A percentile compares a stretch with the other conserved stretches of the same genome.
Conservation (phyloP, 2,329 filamentous ascomycete genomes). For the Botrytis aclada region DNA sequence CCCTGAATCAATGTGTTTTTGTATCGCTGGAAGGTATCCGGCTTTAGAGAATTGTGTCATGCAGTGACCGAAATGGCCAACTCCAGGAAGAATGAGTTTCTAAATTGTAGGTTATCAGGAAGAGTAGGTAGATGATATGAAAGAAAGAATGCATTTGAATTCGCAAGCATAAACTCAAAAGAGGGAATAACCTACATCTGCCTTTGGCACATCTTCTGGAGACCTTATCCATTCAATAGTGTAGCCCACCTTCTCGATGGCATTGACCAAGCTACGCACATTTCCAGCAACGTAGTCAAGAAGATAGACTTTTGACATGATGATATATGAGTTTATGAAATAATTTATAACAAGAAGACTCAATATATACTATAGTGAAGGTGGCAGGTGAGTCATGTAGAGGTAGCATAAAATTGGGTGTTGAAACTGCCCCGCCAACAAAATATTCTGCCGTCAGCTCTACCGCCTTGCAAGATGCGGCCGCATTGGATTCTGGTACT, state of each 20-base stretch:
- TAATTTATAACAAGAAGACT: not conserved
- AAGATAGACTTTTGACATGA: slow-evolving; percentile 76
- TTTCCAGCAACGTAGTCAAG: slow-evolving; percentile 94
- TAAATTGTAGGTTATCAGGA: slow-evolving; percentile 39
- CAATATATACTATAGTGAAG: slow-evolving; percentile 1
- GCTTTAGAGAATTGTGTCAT: slow-evolving; percentile 77
- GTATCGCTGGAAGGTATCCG: slow-evolving; percentile 80
- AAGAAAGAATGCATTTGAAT: not conserved
- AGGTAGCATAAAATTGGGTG: not conserved
- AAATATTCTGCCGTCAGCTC: not conserved
- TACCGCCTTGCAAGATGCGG: not conserved
- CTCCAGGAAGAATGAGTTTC: slow-evolving; percentile 93
- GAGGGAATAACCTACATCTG: slow-evolving; percentile 61
- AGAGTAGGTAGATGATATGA: not conserved
- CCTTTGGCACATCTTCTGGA: slow-evolving; percentile 78
- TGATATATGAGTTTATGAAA: not conserved
- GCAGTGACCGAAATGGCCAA: slow-evolving; percentile 97
- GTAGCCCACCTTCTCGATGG: slow-evolving; percentile 93
- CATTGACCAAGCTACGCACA: slow-evolving; percentile 92
- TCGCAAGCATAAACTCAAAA: not conserved
- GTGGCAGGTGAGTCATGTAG: not conserved
- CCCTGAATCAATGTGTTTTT: slow-evolving; percentile 77
- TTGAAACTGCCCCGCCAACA: not conserved
- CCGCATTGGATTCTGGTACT: not conserved
- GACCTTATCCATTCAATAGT: slow-evolving; percentile 87